Conservation (phyloP, 2,329 filamentous ascomycete genomes). For the Stylonectria norvegica region DNA sequence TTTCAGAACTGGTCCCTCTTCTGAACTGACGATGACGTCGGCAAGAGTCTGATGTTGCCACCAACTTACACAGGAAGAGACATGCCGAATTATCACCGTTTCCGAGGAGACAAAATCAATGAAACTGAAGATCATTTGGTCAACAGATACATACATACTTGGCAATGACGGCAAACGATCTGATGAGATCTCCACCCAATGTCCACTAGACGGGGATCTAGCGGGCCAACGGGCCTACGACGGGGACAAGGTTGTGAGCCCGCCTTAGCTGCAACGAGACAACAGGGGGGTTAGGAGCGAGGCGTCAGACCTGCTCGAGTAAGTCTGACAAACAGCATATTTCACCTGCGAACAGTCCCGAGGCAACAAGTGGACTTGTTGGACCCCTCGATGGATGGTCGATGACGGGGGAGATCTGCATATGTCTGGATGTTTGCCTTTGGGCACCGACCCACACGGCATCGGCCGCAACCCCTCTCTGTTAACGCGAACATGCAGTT, state of each 20-base stretch:
- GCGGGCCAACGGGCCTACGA: background rate
- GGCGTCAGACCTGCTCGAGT: slow-evolving; percentile 1
- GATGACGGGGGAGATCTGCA: slow-evolving; percentile 2
- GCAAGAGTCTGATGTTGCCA: no score
- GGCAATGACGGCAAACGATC: no score
- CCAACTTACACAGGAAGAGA: no score
- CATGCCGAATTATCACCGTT: no score
- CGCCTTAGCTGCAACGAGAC: background rate
- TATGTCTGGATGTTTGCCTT: slow-evolving; percentile 4
- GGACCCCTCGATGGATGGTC: no score
- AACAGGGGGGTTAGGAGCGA: background rate
- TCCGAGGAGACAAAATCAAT: no score
- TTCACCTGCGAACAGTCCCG: slow-evolving; percentile 4
- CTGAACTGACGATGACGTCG: no score
- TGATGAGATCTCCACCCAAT: slow-evolving; percentile 1
- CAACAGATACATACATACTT: no score
- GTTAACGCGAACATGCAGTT: no score
- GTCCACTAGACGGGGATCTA: background rate
- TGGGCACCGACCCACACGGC: slow-evolving; percentile 11
- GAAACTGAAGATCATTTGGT: no score
- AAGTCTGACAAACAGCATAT: slow-evolving; percentile 1
- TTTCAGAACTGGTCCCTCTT: no score
- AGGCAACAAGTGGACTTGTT: no score
- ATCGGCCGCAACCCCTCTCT: slow-evolving; percentile 8
- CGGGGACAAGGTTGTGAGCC: background rate